A percentile compares a stretch with the other conserved stretches of the same genome.
Evolutionary conservation across 176 grass and related monocot genomes (phyloP).

Genomic region (Carex myosuroides): DNA sequence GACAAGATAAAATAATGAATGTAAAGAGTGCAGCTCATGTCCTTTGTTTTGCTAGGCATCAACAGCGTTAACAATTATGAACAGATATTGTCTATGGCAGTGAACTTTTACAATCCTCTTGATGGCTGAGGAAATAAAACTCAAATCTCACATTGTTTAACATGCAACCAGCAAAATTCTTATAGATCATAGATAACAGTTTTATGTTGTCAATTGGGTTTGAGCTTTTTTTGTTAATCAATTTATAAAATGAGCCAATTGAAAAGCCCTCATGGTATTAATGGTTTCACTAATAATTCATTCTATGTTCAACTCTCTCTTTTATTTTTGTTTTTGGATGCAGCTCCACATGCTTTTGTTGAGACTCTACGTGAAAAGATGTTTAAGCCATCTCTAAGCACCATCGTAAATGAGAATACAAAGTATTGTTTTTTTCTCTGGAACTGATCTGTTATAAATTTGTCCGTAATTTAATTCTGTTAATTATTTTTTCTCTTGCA

Average conservation of each 20-base stretch:
- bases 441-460: slow-evolving; percentile 7
- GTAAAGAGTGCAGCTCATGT: too few species aligned
- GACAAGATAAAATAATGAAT: too few species aligned
- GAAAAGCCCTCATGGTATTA: neutral
- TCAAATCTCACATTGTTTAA: neutral
- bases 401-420: slow-evolving; percentile 61
- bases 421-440: slow-evolving; percentile 36
- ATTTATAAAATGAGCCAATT: neutral
- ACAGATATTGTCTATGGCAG: too few species aligned
- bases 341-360: slow-evolving; percentile 83
- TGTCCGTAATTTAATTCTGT: slow-evolving; percentile 17
- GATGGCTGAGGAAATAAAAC: neutral
- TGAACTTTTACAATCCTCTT: neutral
- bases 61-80: too few species aligned
- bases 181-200: neutral
- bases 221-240: neutral
- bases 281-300: neutral
- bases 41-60: too few species aligned
- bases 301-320: neutral
- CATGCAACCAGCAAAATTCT: neutral
- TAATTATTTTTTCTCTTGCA: slow-evolving; percentile 25
- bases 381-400: slow-evolving; percentile 91
- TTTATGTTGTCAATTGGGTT: neutral
- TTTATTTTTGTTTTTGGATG: neutral
- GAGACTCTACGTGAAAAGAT: slow-evolving; percentile 88